These are phyloP conservation scores for Pseudodiploospora longispora DNA, from an alignment of 2,329 filamentous ascomycete genomes.

Conservation along the genomic window DNA sequence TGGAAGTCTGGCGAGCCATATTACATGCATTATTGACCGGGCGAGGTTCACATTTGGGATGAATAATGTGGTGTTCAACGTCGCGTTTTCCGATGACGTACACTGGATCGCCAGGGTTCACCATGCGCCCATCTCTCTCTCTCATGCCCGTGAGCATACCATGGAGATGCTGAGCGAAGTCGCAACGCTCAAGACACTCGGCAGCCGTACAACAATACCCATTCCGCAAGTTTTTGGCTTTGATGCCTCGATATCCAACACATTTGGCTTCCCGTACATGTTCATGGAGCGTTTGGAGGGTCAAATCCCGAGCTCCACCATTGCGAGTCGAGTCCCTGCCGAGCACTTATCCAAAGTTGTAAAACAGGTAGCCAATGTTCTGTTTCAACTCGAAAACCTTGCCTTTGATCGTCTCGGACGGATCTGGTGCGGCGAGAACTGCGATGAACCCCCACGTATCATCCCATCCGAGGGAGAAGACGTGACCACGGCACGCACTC, in stretches of 20 bases:
- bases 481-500: background rate
- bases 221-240: conserved; percentile 3
- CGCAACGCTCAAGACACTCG: conserved; percentile 6
- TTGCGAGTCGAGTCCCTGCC: background rate
- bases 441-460: conserved; percentile 9
- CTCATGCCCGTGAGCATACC: conserved; percentile 2
- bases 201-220: conserved; percentile 5
- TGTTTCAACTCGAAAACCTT: conserved; percentile 8
- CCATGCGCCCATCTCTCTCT: background rate
- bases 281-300: conserved; percentile 7
- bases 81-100: conserved; percentile 5
- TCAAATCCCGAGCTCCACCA: conserved; percentile 2
- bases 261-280: conserved; percentile 8
- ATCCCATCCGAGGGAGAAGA: conserved; percentile 1
- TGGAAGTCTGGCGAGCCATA: background rate
- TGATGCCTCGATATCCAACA: conserved; percentile 4
- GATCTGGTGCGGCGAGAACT: conserved; percentile 8
- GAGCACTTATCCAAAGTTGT: background rate
- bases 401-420: conserved; percentile 5
- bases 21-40: conserved; percentile 4
- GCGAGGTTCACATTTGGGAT: conserved; percentile 11
- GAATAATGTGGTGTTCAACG: conserved; percentile 7
- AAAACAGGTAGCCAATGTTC: conserved; percentile 2
- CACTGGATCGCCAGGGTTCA: conserved; percentile 8
- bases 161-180: conserved; percentile 9